Base-by-base conservation (phyloP, 768 basidiomycete species). In the Chiua virens region DNA sequence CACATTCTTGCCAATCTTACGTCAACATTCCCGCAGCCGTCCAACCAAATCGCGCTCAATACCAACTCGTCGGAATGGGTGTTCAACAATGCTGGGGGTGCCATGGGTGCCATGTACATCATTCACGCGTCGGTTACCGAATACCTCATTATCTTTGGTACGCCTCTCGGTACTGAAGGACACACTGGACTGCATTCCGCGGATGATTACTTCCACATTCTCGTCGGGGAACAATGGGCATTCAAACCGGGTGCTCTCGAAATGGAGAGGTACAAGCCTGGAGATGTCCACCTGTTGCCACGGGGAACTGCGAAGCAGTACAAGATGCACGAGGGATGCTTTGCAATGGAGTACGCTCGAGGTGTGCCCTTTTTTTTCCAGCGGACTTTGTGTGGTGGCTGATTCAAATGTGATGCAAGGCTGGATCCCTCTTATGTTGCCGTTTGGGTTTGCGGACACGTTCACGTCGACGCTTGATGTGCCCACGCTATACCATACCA, bases 61-160 rank as follows among this genome's bases (percentile, higher is more conserved):
- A 45, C 71, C n/a, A 61, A 87, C 73, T 65, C 79, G 20, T 74
- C 75, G 34, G 94, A 98, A 63, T 98, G 96, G 96, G 82, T 97
- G 22, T 89, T 96, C 72, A 98, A 85, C 76, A 98, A 98, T 61
- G 95, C 96, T 1, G 97, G 95, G 11, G 97, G 97, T 53, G 94
- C 94, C 1, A 98, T 96, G 95, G 94, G 94, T 38, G 87, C 87
- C 30, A 98, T 99, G 96, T 97, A 94, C 69, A 80, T 98, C 71
- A 91, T 98, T 57, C 97, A 98, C 63, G 92, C 96, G 17, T 88
- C 85, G 72, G 86, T 99, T 61, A 98, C 96, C 10, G 97, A 99
- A 75, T 99, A 96, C 73, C 81, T 92, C 59, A 93, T 93, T 67
- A 87, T 98, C 59, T 97, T 97, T 57, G 95, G 97, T 5, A 96